A percentile compares a stretch with the other conserved stretches of the same genome.
Conservation (phyloP, 495 filamentous ascomycete genomes). For the Venustampulla echinocandica region DNA sequence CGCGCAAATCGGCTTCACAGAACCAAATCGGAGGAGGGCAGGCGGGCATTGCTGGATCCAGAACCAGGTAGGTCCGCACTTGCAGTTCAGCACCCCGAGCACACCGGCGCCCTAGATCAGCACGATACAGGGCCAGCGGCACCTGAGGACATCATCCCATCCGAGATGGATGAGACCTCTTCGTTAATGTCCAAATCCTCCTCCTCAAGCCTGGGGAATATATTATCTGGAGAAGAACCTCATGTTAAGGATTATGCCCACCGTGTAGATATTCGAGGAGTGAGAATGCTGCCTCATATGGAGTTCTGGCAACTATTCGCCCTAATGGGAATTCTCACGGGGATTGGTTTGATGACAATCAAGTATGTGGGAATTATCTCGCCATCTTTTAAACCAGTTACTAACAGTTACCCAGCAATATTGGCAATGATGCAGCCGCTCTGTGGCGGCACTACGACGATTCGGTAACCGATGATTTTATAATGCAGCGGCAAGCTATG, state of each 20-base stretch:
- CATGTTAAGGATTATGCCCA: slow-evolving; percentile 49
- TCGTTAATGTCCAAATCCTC: slow-evolving; percentile 64
- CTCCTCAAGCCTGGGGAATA: slow-evolving; percentile 35
- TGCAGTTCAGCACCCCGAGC: slow-evolving; percentile 6
- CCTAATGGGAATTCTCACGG: slow-evolving; percentile 80
- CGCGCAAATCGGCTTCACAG: slow-evolving; percentile 47
- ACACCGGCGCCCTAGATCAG: slow-evolving; percentile 15
- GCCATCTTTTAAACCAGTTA: neutral
- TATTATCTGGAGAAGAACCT: slow-evolving; percentile 9
- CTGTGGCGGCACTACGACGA: slow-evolving; percentile 80
- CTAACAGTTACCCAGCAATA: slow-evolving; percentile 54
- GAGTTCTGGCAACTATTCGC: slow-evolving; percentile 89
- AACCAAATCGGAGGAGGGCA: slow-evolving; percentile 49
- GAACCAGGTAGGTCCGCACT: slow-evolving; percentile 62
- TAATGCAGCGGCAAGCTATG: slow-evolving; percentile 75
- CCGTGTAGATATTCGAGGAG: slow-evolving; percentile 83
- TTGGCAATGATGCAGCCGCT: slow-evolving; percentile 76
- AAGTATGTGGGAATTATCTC: slow-evolving; percentile 54
- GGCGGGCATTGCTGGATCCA: slow-evolving; percentile 28
- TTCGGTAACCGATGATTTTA: slow-evolving; percentile 60
- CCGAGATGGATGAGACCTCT: slow-evolving; percentile 63
- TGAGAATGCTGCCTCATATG: slow-evolving; percentile 59
- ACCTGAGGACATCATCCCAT: slow-evolving; percentile 18
- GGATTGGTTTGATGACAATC: slow-evolving; percentile 96
- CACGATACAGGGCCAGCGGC: slow-evolving; percentile 19